Evolutionary conservation across 768 basidiomycete genomes (phyloP), one percentile per base, ranked within the genome.

Genomic region (Psilocybe subaeruginosa): DNA sequence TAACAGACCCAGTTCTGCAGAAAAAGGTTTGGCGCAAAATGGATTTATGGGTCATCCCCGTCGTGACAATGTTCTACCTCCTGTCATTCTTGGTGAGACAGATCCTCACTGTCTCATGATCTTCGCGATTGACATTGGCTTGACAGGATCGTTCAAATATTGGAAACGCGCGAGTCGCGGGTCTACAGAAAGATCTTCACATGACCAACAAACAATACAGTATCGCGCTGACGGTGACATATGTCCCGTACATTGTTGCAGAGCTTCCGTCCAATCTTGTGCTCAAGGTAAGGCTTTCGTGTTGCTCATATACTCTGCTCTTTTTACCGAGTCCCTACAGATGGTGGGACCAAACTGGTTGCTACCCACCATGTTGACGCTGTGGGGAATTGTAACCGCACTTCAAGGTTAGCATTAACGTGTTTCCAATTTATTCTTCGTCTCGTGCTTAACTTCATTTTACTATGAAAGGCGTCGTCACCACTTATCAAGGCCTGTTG

Each of bases 381-480:
- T 84, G 0, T 92, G 90, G 89, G 90, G 90, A n/a, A 50, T 89
- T n/a, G 80, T 86, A 12, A 80, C 82, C 8, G 78, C 85, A 8
- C 74, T 85, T 48, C 88, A 91, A 79, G 88, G 86, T 81, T 54
- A 27, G 54, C 45, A n/a, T 14, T 54, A 53, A 54, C 49, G 37
- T 60, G n/a, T n/a, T 35, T 19, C 2, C 14, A 37, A 35, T 19
- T 31, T 19, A 8, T 29, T 51, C 23, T 17, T 7, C 45, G 6
- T 8, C 14, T 23, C 23, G 17, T 8, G 50, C 11, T 30, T 51
- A 51, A 30, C 30, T 63, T 56, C 62, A 48, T 61, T 51, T 39
- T 37, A 8, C 30, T 29, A 35, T 14, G 29, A 54, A 60, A 70
- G 85, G 89, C 30, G 77, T 89, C 14, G 79, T 83, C 16, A 73